Base-by-base conservation (phyloP, 163 green algal species). In the Coccomyxa subellipsoidea region DNA sequence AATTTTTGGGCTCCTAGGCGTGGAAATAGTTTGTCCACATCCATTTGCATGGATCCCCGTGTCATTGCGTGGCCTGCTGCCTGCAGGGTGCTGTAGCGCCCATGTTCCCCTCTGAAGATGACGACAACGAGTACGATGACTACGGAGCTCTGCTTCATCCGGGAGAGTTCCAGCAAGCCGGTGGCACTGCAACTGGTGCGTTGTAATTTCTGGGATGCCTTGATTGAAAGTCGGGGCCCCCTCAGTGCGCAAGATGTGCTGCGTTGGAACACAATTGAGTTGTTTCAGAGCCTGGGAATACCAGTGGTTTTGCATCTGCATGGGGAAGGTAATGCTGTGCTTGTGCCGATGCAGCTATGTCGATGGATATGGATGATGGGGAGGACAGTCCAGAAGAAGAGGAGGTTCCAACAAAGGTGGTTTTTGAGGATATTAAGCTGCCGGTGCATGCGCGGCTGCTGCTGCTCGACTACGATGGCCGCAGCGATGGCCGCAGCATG, bases 81-180 rank as follows among this genome's bases (percentile, higher is more conserved):
- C 47, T 66, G 47, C 47, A 91, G 89, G 91, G 86, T 71, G 89
- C 89, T 29, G 86, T 82, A 23, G 83, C 84, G 38, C 83, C 92
- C 37, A 94, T 97, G 92, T 97, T 97, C 59, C 93, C 93, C 6
- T 91, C 93, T 78, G 91, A 96, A 69, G 90, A 95, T 73, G 90
- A 92, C 40, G 77, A 79, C 81, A 83, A 93, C 84, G 40, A 84
- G 25, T 75, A 87, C 84, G 93, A 97, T 73, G 92, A 93, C 37
- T 97, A 95, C 78, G 93, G 93, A 0, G 87, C 84, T 0, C 69
- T 85, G 25, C 70, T 96, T 2, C 82, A 92, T n/a, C 81, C 81
- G 12, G 59, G 72, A 21, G 81, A 85, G 36, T 85, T 82, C 53
- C 79, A 79, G 29, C 70, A 75, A 21, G 69, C 66, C 29, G 73